A percentile compares a stretch with the other conserved stretches of the same genome.
Conservation (phyloP, 129 eudicot species). For the Heracleum sosnowskyi region DNA sequence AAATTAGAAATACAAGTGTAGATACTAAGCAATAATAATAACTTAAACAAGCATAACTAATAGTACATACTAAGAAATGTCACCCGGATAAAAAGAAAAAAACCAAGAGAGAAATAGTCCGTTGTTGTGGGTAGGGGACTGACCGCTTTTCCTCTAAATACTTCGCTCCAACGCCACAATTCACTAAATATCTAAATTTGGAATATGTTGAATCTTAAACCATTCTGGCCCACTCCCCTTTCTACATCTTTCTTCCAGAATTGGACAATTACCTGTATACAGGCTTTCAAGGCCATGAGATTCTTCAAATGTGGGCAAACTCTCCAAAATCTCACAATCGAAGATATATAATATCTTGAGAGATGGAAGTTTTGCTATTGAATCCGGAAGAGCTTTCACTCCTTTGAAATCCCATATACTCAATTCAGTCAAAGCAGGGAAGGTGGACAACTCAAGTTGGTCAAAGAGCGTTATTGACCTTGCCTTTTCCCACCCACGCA, state of each 20-base stretch:
- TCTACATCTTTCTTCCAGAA: neutral
- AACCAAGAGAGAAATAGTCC: no score
- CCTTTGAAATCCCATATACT: rapidly evolving
- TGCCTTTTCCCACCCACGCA: neutral
- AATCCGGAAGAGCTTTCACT: neutral
- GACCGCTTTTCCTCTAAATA: no score
- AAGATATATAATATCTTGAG: neutral
- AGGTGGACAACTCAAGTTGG: neutral
- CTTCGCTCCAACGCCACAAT: no score
- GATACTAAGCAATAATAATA: no score
- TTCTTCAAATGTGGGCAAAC: neutral
- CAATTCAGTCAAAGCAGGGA: neutral
- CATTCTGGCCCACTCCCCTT: neutral
- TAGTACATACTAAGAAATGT: no score
- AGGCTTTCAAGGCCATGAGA: neutral
- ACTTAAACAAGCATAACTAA: no score
- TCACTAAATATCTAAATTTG: neutral
- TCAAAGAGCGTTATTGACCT: neutral
- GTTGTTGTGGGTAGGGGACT: no score
- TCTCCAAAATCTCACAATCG: neutral
- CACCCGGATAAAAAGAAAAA: no score
- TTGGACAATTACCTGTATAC: neutral
- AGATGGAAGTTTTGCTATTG: neutral
- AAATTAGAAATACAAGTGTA: no score
- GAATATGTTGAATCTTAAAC: neutral